Evolutionary conservation across 2,329 filamentous ascomycete genomes (phyloP), one percentile per base, ranked within the genome.

Genomic region (Diplodia sapinea): DNA sequence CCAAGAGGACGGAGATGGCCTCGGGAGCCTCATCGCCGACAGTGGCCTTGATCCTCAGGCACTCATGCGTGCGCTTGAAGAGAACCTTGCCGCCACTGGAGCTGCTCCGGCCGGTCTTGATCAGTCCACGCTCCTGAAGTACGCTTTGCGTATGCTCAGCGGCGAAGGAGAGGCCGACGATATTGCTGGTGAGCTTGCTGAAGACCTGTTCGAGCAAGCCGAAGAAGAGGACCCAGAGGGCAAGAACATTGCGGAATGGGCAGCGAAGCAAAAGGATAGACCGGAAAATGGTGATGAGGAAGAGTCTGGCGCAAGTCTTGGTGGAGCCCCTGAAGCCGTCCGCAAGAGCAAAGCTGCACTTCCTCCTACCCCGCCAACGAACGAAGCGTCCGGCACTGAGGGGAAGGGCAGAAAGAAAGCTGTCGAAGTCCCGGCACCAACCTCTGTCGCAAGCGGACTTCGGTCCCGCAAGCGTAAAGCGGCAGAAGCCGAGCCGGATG

Each of bases 91-190:
- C 51, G 72, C 72, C 33, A 72, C 75, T 12, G 77, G 77, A 29
- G 77, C 76, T 6, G 76, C 75, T 1, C 74, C 70, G 38, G 67
- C 63, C 20, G 80, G 78, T 17, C 76, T 80, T 71, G 81, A 83
- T 68, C 78, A 81, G 47, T 72, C 75, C 15, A 77, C 79, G 13
- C 75, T 84, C 57, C 77, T 83, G 64, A 71, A 80, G 56, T 81
- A 79, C 17, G 78, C 81, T 4, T 74, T 78, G 70, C 78, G 82
- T 62, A 82, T 84, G 81, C 74, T 82, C 12, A 77, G 75, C 4
- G 78, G 79, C 36, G 74, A 80, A n/a, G 75, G 73, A 29, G 77
- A 63, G 29, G 57, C 66, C 17, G 66, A 68, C 29, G 59, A 68
- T 17, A 78, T 81, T 66, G 74, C 79, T 20, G 78, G 79, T 31